Base-by-base conservation (phyloP, 1,139 yeast species). In the Debaryomyces robertsiae region DNA sequence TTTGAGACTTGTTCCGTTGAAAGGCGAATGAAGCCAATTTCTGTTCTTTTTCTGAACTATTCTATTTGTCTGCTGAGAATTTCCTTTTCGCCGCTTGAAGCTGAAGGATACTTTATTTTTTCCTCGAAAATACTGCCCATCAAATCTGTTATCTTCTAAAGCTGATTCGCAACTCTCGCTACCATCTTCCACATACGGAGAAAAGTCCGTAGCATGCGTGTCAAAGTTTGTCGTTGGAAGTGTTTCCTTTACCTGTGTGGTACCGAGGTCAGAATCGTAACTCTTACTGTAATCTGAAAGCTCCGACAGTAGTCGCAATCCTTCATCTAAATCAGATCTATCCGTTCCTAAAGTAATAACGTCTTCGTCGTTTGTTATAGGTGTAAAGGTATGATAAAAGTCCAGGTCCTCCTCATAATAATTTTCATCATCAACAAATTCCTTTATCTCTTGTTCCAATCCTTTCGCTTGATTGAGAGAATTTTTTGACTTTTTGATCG, bases 401-500 rank as follows among this genome's bases (percentile, higher is more conserved):
- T 22, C 36, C 9, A 32, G 32, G n/a, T 34, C 13, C 11, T 38
- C 37, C 10, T 32, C 27, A 11, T 34, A 30, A 24, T 39, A 39
- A 29, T 14, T 19, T n/a, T 36, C 31, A 10, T 42, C 39, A 27
- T 39, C 39, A 9, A 36, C 25, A 28, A 29, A 41, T 3, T 22
- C 11, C 15, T 19, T 23, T 4, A 34, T 14, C 23, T 37, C 36
- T 3, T 25, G 19, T 9, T 33, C 30, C 25, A 24, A 17, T 19
- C 6, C 17, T 16, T 16, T 22, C n/a, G 22, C 25, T 17, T 28
- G 22, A 11, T 18, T 14, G 9, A 34, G 27, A 11, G 25, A 18
- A 2, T 13, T 17, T 18, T 17, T 23, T 5, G 33, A 24, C 36
- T 68, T 69, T 42, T 55, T 58, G 6, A 66, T 47, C 2, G 75